Percentiles rank a stretch among this genome's conserved stretches.
phyloP scores from a whole-genome alignment of 495 filamentous ascomycete species.

The Melanomma pulvis-pyrius region DNA sequence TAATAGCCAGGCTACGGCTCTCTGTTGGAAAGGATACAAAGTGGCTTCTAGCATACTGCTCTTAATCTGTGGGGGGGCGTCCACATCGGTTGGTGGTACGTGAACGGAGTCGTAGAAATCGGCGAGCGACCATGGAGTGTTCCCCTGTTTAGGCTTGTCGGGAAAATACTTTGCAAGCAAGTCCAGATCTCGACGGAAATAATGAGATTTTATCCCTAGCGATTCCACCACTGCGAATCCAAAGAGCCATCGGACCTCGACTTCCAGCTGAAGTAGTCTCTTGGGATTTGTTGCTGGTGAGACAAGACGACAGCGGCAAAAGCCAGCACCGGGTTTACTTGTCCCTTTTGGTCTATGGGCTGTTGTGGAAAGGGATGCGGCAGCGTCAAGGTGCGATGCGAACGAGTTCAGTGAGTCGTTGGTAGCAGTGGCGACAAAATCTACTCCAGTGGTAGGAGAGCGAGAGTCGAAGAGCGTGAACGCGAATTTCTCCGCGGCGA shows the following conservation, averaged over 20 bases:
- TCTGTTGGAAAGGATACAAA: conserved; percentile 72
- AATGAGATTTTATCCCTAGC: not conserved
- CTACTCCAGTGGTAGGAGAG: conserved; percentile 3
- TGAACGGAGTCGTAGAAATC: conserved; percentile 71
- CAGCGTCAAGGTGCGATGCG: conserved; percentile 13
- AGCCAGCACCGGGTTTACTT: conserved; percentile 1
- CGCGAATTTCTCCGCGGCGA: not conserved
- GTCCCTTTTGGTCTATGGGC: conserved; percentile 7
- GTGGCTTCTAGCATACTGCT: conserved; percentile 51
- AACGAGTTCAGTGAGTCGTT: conserved; percentile 15
- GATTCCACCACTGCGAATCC: conserved; percentile 25
- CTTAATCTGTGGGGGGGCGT: conserved; percentile 49
- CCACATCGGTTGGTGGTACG: conserved; percentile 53
- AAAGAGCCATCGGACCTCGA: conserved; percentile 25
- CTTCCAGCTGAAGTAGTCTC: not conserved
- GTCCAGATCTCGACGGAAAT: conserved; percentile 8
- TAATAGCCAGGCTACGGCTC: conserved; percentile 73
- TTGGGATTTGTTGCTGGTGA: not conserved
- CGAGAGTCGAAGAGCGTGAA: conserved; percentile 15
- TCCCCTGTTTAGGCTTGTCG: not conserved
- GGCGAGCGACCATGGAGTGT: conserved; percentile 40
- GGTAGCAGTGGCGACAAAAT: conserved; percentile 6
- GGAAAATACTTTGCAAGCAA: conserved; percentile 32
- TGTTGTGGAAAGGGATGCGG: conserved; percentile 5
- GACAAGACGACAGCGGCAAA: conserved; percentile 18